phyloP scores from a whole-genome alignment of 2,329 filamentous ascomycete genomes.

The Drechslerella dactyloides region DNA sequence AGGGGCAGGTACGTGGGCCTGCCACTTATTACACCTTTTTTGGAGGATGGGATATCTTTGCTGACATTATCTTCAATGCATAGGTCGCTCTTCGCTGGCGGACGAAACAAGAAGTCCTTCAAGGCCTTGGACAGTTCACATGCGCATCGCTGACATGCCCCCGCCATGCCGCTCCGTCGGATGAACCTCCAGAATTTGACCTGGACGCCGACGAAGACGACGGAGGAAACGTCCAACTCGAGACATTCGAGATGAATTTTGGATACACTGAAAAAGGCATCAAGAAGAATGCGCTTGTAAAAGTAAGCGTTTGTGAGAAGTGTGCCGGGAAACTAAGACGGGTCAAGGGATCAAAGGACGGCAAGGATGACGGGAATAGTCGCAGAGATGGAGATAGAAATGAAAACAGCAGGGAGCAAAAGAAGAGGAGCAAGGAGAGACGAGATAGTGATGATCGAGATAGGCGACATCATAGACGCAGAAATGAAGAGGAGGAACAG shows the following conservation, averaged over 20 bases:
- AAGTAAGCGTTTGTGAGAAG: constrained; percentile 53
- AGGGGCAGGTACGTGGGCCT: constrained; percentile 51
- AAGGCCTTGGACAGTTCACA: constrained; percentile 54
- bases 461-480: constrained; percentile 18
- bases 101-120: constrained; percentile 55
- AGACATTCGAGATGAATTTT: constrained; percentile 54
- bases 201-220: constrained; percentile 25
- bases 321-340: constrained; percentile 52
- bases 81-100: constrained; percentile 55
- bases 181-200: constrained; percentile 29
- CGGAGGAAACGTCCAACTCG: constrained; percentile 18
- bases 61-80: not conserved
- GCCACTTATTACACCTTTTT: not conserved
- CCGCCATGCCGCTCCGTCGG: constrained; percentile 49
- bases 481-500: constrained; percentile 14
- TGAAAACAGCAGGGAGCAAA: constrained; percentile 25
- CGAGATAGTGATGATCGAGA: constrained; percentile 20
- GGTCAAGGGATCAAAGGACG: constrained; percentile 39
- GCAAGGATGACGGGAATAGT: constrained; percentile 22
- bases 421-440: constrained; percentile 23
- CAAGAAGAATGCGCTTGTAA: constrained; percentile 55
- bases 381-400: too few relatives aligned
- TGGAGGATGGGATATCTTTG: constrained; percentile 3
- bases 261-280: constrained; percentile 53
- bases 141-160: constrained; percentile 54